Conservation (phyloP, 2,329 filamentous ascomycete genomes). For the Coleophoma eucalyptorum region DNA sequence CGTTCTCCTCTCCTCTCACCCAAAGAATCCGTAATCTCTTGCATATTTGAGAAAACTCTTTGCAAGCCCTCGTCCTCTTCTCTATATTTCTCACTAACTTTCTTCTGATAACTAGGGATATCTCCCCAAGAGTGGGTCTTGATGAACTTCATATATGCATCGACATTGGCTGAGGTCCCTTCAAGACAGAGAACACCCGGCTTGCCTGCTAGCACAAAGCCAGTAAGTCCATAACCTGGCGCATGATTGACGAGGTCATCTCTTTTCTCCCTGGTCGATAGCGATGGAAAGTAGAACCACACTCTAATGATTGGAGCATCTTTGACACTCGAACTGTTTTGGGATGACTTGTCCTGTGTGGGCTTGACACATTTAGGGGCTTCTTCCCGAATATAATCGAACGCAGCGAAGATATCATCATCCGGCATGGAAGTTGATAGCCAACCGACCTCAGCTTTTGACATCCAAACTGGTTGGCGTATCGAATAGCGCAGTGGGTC, state of each 20-base stretch:
- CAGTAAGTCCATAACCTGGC: slow-evolving; percentile 47
- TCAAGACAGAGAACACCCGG: slow-evolving; percentile 51
- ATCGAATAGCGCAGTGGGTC: slow-evolving; percentile 38
- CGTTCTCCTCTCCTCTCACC: slow-evolving; percentile 44
- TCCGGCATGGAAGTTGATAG: slow-evolving; percentile 35
- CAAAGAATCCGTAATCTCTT: slow-evolving; percentile 48
- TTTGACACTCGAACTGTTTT: background rate
- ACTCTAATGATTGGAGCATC: slow-evolving; percentile 39
- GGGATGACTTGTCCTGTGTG: background rate
- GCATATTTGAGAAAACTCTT: slow-evolving; percentile 50
- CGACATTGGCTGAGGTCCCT: slow-evolving; percentile 41
- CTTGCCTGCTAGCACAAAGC: slow-evolving; percentile 57
- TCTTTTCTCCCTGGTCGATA: slow-evolving; percentile 54
- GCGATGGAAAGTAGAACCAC: slow-evolving; percentile 62
- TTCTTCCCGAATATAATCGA: slow-evolving; percentile 39
- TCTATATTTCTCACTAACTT: slow-evolving; percentile 52
- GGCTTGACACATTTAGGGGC: slow-evolving; percentile 26
- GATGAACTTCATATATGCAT: slow-evolving; percentile 59
- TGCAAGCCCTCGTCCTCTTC: slow-evolving; percentile 28
- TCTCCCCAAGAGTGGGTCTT: slow-evolving; percentile 61
- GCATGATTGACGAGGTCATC: slow-evolving; percentile 53
- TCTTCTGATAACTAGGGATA: slow-evolving; percentile 58
- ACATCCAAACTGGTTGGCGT: slow-evolving; percentile 49
- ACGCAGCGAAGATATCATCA: slow-evolving; percentile 39
- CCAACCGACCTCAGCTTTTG: slow-evolving; percentile 38